Evolutionary conservation across 805 yeast species (phyloP), one percentile per base, ranked within the genome.

Genomic region (Millerozyma acaciae): DNA sequence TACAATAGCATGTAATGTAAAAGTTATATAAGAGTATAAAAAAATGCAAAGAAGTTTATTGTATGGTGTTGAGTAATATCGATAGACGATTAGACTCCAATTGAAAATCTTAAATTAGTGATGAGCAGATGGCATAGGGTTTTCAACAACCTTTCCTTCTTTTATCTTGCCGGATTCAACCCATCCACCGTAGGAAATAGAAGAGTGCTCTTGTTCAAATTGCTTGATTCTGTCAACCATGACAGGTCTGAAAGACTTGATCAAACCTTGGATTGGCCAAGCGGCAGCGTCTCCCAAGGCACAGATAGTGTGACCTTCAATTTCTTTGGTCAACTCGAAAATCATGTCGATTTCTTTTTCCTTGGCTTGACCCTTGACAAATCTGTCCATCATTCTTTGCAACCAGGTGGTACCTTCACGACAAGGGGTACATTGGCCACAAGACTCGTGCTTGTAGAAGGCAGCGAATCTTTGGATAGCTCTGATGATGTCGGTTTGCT

Each of bases 341-440:
- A 87, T 78, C 84, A 77, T 78, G 54, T 86, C 95, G 50, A 86
- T 86, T 61, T 86, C 95, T 45, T 76, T 76, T 52, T 74, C 80
- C 40, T 74, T 71, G 29, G 93, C 95, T 67, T 84, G 93, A 32
- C 95, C 95, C 39, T 63, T 62, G 42, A 68, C 75, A 58, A 86
- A 75, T 55, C 95, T 75, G 55, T 80, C 82, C 95, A 86, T 86
- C 76, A 84, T 80, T 63, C 77, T 82, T 39, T 73, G 68, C 48
- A 86, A 68, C 83, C 90, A 86, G 14, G 94, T 81, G 27, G 95
- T 85, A 38, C 96, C 96, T 65, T 86, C 95, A 59, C 96, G 78
- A 66, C 95, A 86, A 38, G 95, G 95, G 4, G 95, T 86, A 69
- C 95, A 86, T 67, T 86, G 95, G 39, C 95, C 95, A 67, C 95